These are phyloP conservation scores for Daedaleopsis sinensis DNA, from an alignment of 768 basidiomycete genomes.

Conservation along the genomic window DNA sequence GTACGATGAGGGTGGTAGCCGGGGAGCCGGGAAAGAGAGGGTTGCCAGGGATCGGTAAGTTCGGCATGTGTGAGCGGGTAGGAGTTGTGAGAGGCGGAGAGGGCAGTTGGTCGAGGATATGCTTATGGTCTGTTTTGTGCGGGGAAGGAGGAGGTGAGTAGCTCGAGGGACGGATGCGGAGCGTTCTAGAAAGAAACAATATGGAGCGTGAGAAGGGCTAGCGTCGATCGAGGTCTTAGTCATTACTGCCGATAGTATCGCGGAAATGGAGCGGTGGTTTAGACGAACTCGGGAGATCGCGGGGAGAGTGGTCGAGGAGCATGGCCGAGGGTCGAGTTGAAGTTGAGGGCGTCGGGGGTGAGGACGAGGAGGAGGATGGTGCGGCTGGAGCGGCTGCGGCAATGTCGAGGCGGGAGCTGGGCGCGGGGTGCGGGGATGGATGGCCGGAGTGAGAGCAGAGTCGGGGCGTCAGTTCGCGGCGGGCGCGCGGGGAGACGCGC, in stretches of 20 bases:
- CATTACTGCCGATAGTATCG: constrained; percentile 16
- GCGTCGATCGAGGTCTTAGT: not conserved
- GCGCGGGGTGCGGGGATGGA: constrained; percentile 23
- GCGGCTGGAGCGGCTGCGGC: not conserved
- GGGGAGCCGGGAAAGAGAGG: no score
- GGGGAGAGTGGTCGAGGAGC: not conserved
- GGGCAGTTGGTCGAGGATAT: no score
- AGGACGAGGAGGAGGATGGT: not conserved
- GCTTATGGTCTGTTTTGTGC: no score
- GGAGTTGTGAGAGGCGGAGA: no score
- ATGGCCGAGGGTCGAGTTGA: no score
- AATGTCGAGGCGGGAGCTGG: not conserved
- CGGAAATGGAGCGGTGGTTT: constrained; percentile 17
- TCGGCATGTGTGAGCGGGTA: no score
- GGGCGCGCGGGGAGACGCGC: constrained; percentile 8
- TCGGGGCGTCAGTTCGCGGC: constrained; percentile 20
- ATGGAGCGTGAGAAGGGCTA: no score
- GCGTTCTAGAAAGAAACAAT: not conserved
- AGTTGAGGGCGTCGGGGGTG: not conserved
- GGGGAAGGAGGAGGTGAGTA: no score
- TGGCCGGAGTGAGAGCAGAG: constrained; percentile 33
- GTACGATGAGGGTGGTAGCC: no score
- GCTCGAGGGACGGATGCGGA: no score
- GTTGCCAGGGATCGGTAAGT: no score
- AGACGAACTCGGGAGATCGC: constrained; percentile 18